Base-by-base conservation (phyloP, 2,329 filamentous ascomycete species). In the Fusarium begoniae region DNA sequence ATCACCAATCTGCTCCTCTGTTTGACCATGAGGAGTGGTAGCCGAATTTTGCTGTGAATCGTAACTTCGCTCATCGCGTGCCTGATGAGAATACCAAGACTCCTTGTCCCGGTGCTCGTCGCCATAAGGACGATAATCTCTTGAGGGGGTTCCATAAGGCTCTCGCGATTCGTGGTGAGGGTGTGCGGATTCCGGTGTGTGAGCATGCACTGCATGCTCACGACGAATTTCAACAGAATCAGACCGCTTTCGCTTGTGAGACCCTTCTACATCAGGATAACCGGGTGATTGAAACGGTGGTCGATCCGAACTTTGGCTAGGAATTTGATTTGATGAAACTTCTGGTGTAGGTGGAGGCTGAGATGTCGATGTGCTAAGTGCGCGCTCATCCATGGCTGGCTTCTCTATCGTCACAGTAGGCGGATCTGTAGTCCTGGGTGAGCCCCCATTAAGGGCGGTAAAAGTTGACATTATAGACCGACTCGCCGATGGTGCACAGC, bases 211-310 rank as follows among this genome's bases (percentile, higher is more conserved):
- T 12, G 75, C 68, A 35, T 67, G 70, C 28, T 87, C 85, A 73
- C 83, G 82, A 61, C 82, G 80, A 12, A 80, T 80, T 63, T 91
- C 91, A 43, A 85, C 81, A 11, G 92, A 93, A 51, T 86, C 84
- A 12, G 93, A 94, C 69, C 93, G 89, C 82, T 94, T 96, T 77
- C 90, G 89, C 82, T 92, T 92, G 76, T 90, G 87, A 24, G 87
- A 83, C 22, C 77, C 79, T 41, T 91, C 88, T n/a, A 80, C 78
- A 38, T 87, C 84, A 11, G 85, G 74, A 75, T 86, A 85, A 43
- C 73, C 73, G 50, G 83, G 75, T 4, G 84, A 78, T 57, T 83
- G 82, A 70, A 85, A 84, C 22, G 83, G 77, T 41, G 83, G 78
- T 60, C 85, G 81, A 8, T 89, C 87, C 45, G 80, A 75, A 51